Evolutionary conservation across 1,139 yeast genomes (phyloP).

Genomic region (Blastobotrys niveus): DNA sequence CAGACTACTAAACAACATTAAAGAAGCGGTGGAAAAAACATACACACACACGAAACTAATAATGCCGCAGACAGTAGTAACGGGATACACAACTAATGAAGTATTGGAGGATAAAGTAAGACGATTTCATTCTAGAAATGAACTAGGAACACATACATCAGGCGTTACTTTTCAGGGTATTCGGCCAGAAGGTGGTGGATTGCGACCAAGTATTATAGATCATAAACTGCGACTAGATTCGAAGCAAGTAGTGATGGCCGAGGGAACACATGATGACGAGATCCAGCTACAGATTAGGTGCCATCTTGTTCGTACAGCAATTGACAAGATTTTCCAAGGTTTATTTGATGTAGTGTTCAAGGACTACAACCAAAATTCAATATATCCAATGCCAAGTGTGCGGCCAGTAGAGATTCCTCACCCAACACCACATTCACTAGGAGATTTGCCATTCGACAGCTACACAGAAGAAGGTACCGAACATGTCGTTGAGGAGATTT

Average conservation of each 20-base stretch:
- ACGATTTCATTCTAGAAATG: slow-evolving; percentile 8
- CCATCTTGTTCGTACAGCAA: slow-evolving; percentile 4
- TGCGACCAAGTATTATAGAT: slow-evolving; percentile 8
- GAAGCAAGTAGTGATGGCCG: slow-evolving; percentile 8
- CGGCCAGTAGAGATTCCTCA: slow-evolving; percentile 1
- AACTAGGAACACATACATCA: slow-evolving; percentile 6
- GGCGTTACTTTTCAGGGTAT: slow-evolving; percentile 12
- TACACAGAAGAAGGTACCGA: slow-evolving; percentile 13
- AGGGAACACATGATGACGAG: slow-evolving; percentile 12
- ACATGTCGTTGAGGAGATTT: slow-evolving; percentile 11
- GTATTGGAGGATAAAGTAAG: background rate
- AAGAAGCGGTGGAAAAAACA: too few species aligned
- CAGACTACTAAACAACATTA: background rate
- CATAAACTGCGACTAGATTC: slow-evolving; percentile 1
- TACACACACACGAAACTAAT: background rate
- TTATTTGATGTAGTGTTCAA: background rate
- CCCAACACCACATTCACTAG: background rate
- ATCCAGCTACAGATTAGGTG: slow-evolving; percentile 7
- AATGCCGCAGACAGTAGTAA: slow-evolving; percentile 12
- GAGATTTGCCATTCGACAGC: slow-evolving; percentile 10
- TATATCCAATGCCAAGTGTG: slow-evolving; percentile 9
- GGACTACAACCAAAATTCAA: background rate
- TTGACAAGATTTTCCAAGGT: slow-evolving; percentile 5
- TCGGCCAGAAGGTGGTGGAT: slow-evolving; percentile 10
- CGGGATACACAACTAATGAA: slow-evolving; percentile 9